These are phyloP conservation scores for Phaeosphaeriaceae sp. DNA, from an alignment of 2,329 filamentous ascomycete species.

Conservation along the genomic window DNA sequence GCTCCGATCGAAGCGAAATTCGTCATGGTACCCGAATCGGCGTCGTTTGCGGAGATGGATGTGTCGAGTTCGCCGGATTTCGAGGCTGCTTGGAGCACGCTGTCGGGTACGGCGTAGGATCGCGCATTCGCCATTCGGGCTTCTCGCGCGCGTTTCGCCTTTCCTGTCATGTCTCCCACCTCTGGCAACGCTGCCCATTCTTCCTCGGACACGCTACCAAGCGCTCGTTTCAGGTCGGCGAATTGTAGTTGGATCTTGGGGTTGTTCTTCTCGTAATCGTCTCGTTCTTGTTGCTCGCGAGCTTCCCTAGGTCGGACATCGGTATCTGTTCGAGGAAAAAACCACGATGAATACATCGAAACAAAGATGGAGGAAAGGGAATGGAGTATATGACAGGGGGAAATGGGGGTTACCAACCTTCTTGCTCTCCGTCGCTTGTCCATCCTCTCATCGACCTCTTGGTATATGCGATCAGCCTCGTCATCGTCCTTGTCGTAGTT, in stretches of 20 bases:
- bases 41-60: slow-evolving; percentile 73
- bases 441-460: slow-evolving; percentile 97
- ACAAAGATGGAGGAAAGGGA: slow-evolving; percentile 33
- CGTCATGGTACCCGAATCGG: slow-evolving; percentile 85
- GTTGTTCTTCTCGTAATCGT: slow-evolving; percentile 96
- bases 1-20: slow-evolving; percentile 98
- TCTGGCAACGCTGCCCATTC: slow-evolving; percentile 97
- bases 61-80: slow-evolving; percentile 84
- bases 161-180: slow-evolving; percentile 94
- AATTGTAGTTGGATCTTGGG: slow-evolving; percentile 99
- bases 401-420: slow-evolving; percentile 70
- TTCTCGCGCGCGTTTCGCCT: slow-evolving; percentile 85
- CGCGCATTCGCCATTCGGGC: slow-evolving; percentile 70
- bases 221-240: slow-evolving; percentile 89
- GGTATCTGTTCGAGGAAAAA: slow-evolving; percentile 76
- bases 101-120: slow-evolving; percentile 97
- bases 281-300: slow-evolving; percentile 86
- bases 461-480: slow-evolving; percentile 95
- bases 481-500: slow-evolving; percentile 95
- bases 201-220: slow-evolving; percentile 88
- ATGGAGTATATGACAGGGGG: slow-evolving; percentile 17
- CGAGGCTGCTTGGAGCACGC: slow-evolving; percentile 85
- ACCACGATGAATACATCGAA: slow-evolving; percentile 69
- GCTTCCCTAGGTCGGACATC: slow-evolving; percentile 84
- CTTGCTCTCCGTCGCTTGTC: slow-evolving; percentile 83